Conservation (phyloP, 208 protist genomes). For the Novymonas esmeraldas region DNA sequence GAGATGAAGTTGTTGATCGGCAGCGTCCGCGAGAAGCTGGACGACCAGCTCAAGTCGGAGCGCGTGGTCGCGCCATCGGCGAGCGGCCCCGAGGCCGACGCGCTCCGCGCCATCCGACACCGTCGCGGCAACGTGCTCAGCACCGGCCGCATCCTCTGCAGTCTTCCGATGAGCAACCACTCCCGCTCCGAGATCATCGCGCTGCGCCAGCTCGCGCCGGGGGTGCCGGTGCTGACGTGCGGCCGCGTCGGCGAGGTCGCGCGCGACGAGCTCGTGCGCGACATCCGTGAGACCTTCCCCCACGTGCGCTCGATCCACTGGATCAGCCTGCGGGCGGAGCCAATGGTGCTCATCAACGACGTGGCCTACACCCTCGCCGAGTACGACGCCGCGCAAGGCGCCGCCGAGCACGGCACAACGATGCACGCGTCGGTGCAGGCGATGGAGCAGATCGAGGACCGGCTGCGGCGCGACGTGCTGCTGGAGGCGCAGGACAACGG, state of each 20-base stretch:
- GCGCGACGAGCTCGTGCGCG: constrained; percentile 48
- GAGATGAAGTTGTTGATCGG: constrained; percentile 75
- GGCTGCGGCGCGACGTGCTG: constrained; percentile 78
- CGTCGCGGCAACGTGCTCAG: constrained; percentile 85
- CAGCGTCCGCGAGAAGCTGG: constrained; percentile 71
- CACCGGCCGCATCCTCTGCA: constrained; percentile 81
- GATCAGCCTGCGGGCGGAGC: constrained; percentile 86
- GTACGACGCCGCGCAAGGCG: constrained; percentile 44
- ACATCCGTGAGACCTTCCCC: constrained; percentile 65
- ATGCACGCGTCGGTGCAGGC: constrained; percentile 85
- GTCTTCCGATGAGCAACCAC: constrained; percentile 43
- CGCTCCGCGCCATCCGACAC: constrained; percentile 51
- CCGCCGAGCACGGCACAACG: constrained; percentile 48
- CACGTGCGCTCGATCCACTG: constrained; percentile 61
- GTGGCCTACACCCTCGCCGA: constrained; percentile 79
- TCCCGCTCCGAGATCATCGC: constrained; percentile 26
- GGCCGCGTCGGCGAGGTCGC: constrained; percentile 50
- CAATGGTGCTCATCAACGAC: constrained; percentile 87
- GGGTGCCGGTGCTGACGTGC: constrained; percentile 85
- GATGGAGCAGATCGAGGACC: constrained; percentile 91
- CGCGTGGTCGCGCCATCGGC: constrained; percentile 51
- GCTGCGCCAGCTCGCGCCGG: constrained; percentile 79
- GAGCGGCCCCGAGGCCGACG: constrained; percentile 47
- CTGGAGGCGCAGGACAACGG: constrained; percentile 80
- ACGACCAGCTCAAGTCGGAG: constrained; percentile 76